phyloP scores from a whole-genome alignment of 208 protist genomes.

The Trichomonas tenax region DNA sequence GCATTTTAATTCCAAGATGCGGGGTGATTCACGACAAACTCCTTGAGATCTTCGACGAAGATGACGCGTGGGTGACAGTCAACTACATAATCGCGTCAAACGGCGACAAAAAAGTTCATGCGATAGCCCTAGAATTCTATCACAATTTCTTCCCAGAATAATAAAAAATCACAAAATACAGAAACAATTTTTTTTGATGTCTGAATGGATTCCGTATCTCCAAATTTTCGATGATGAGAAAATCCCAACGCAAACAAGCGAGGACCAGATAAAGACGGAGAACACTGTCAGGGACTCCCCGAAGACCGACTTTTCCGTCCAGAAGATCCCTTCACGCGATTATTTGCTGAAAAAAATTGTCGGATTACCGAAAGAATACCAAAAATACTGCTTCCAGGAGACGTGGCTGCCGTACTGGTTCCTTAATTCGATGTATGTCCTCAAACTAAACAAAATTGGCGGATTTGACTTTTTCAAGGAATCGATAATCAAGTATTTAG shows the following conservation, averaged over 20 bases:
- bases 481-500: not conserved
- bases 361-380: no score
- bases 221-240: not conserved
- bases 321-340: not conserved
- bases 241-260: not conserved
- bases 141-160: no score
- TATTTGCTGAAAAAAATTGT: not conserved
- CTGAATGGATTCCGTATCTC: not conserved
- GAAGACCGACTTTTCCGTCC: not conserved
- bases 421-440: not conserved
- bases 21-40: no score
- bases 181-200: not conserved
- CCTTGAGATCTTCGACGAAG: no score
- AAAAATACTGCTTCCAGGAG: not conserved
- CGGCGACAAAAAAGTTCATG: no score
- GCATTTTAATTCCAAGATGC: no score
- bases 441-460: not conserved
- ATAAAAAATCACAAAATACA: no score
- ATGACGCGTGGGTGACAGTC: no score
- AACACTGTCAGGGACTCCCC: not conserved
- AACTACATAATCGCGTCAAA: no score
- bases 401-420: not conserved
- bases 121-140: no score
- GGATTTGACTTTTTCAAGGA: not conserved
- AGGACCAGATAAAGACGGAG: not conserved